A percentile compares a stretch with the other conserved stretches of the same genome.
These are phyloP conservation scores for Penicillium argentinense DNA, from an alignment of 495 filamentous ascomycete genomes.

Conservation along the genomic window DNA sequence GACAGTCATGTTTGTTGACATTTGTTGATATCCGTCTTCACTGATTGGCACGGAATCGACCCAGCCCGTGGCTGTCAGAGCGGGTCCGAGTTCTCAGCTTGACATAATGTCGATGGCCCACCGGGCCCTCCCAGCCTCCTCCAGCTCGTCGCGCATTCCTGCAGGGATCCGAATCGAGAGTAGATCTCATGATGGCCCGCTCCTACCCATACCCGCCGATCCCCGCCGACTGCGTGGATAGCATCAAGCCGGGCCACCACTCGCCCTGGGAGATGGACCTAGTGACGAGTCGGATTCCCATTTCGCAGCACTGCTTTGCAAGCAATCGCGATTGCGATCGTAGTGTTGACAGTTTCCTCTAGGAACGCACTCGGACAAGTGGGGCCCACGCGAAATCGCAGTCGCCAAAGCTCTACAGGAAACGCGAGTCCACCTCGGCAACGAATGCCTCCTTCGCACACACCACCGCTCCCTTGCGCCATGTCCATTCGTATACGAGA, in stretches of 20 bases:
- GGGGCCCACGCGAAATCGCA: conserved; percentile 11
- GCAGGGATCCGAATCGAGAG: conserved; percentile 4
- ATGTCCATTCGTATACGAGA: conserved; percentile 17
- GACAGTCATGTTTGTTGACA: too few species aligned
- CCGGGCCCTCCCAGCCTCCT: conserved; percentile 1
- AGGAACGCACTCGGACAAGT: conserved; percentile 14
- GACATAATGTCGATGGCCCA: conserved; percentile 20
- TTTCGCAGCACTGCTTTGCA: not conserved
- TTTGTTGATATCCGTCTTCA: too few species aligned
- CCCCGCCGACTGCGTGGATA: conserved; percentile 14
- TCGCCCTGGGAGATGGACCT: conserved; percentile 9
- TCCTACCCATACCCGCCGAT: conserved; percentile 17
- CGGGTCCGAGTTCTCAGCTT: conserved; percentile 10
- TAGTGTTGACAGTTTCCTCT: conserved; percentile 1
- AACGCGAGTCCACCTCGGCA: not conserved
- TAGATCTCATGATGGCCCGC: conserved; percentile 7
- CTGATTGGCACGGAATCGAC: conserved; percentile 9
- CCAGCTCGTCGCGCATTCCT: not conserved
- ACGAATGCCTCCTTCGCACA: conserved; percentile 12
- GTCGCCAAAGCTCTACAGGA: conserved; percentile 8
- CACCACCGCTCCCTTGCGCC: conserved; percentile 14
- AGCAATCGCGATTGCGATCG: too few species aligned
- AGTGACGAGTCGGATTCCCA: conserved; percentile 8
- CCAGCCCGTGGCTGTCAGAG: conserved; percentile 11
- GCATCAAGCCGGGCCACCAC: conserved; percentile 8